Conservation (phyloP, 2,329 filamentous ascomycete species). For the Exophiala oligosperma region DNA sequence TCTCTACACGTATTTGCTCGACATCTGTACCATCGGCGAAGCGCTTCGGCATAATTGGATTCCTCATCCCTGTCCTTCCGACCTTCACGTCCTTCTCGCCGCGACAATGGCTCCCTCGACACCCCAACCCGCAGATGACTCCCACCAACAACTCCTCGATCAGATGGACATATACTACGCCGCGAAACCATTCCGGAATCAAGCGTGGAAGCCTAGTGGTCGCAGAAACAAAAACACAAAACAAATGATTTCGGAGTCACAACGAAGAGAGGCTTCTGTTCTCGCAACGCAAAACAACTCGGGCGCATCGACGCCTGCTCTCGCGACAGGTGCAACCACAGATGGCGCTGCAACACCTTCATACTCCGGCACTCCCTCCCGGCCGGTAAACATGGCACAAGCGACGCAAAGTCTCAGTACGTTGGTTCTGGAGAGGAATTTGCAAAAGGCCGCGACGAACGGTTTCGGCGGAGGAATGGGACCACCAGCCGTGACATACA, state of each 20-base stretch:
- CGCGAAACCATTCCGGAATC: constrained; percentile 86
- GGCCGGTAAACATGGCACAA: constrained; percentile 75
- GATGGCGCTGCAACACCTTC: constrained; percentile 43
- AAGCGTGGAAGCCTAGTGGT: constrained; percentile 86
- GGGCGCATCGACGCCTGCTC: constrained; percentile 69
- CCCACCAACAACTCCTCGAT: constrained; percentile 84
- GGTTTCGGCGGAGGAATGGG: constrained; percentile 6
- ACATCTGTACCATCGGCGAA: too few species aligned
- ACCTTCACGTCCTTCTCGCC: not conserved
- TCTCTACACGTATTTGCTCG: too few species aligned
- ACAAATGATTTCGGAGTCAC: constrained; percentile 86
- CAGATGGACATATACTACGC: constrained; percentile 85
- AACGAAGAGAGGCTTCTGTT: constrained; percentile 84
- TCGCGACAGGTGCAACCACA: constrained; percentile 37
- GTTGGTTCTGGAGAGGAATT: constrained; percentile 82
- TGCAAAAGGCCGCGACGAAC: constrained; percentile 31
- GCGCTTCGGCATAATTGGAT: too few species aligned
- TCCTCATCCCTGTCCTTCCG: not conserved
- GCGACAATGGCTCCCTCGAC: constrained; percentile 60
- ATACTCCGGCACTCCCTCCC: constrained; percentile 37
- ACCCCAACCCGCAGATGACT: constrained; percentile 64
- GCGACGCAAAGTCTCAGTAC: constrained; percentile 83
- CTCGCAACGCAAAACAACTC: constrained; percentile 81
- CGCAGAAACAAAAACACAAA: constrained; percentile 99
- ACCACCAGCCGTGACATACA: constrained; percentile 81